These are phyloP conservation scores for Penicillium longicatenatum DNA, from an alignment of 495 filamentous ascomycete species.

Conservation along the genomic window DNA sequence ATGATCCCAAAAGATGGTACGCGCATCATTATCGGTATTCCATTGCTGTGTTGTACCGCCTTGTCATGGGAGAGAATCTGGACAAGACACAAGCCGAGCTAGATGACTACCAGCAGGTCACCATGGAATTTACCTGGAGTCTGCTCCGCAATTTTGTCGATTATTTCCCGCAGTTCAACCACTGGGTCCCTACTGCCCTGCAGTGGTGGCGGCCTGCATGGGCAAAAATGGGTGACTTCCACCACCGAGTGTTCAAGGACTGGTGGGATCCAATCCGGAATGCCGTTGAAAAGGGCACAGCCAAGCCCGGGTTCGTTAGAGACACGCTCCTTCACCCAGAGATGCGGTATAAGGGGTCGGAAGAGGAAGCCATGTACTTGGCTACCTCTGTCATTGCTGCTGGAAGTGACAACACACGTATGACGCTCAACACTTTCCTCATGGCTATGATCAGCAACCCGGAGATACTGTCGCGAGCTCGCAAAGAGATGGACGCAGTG, in stretches of 20 bases:
- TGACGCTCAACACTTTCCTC: constrained; percentile 39
- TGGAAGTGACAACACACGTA: constrained; percentile 47
- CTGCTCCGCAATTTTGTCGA: constrained; percentile 37
- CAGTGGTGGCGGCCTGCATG: constrained; percentile 44
- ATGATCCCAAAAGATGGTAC: constrained; percentile 39
- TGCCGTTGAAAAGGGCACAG: constrained; percentile 23
- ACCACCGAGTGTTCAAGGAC: constrained; percentile 33
- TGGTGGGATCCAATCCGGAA: constrained; percentile 39
- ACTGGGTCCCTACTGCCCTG: constrained; percentile 32
- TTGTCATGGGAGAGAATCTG: constrained; percentile 31
- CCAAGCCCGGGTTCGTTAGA: constrained; percentile 30
- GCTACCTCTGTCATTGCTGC: constrained; percentile 42
- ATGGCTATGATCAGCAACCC: constrained; percentile 38
- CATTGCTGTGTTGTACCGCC: constrained; percentile 41
- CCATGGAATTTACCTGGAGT: constrained; percentile 29
- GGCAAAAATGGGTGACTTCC: constrained; percentile 28
- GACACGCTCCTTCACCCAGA: constrained; percentile 39
- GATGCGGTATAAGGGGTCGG: constrained; percentile 37
- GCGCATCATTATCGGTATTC: constrained; percentile 44
- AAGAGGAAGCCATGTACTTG: constrained; percentile 51
- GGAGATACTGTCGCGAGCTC: constrained; percentile 26
- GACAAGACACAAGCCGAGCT: constrained; percentile 24
- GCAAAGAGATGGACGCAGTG: constrained; percentile 41
- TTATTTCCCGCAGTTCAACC: constrained; percentile 39
- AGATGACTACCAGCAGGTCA: constrained; percentile 31